Evolutionary conservation across 345 rosid species (phyloP), one percentile per base, ranked within the genome.

Genomic region (Aethionema arabicum): DNA sequence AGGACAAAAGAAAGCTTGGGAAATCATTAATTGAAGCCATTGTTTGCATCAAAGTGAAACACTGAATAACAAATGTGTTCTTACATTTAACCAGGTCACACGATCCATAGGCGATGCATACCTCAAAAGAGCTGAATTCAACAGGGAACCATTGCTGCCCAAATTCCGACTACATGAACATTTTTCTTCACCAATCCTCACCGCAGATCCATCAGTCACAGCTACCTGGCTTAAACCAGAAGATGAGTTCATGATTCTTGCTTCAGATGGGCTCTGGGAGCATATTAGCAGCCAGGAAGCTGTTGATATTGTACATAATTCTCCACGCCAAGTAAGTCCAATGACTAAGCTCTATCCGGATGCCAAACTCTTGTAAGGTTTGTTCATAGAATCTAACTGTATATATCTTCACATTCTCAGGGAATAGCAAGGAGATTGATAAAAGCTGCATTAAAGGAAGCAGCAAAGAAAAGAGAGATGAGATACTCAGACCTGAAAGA

Each of bases 251-350:
- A 70, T 91, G 52, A 80, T 91, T 7, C 83, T 88, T 60, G 98
- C 88, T 67, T 91, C 96, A 5, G 95, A 88, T 68, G 98, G 98
- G 40, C 78, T 91, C 2, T 88, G 96, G 96, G 98, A 91, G 77
- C 92, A 86, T 55, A 79, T 86, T 54, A 83, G 79, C 75, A 84
- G 76, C 21, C 81, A 84, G 71, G 83, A 83, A 35, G 96, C 86
- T 12, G 84, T 86, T 0, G 74, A 82, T 47, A 84, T 84, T 38
- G 87, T 88, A 12, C 74, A 78, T 6, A 73, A 29, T 39, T 55
- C 32, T 49, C 92, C 96, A 0, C 84, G 81, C 30, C 63, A 74
- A 35, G 95, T 84, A 78, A 74, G 90, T 47, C 31, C 7, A 21
- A 58, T 6, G 15, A 55, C 56, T 52, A 21, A 16, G 5, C 33